phyloP scores from a whole-genome alignment of 352 stramenopile species.

The Globisporangium cylindrosporum region DNA sequence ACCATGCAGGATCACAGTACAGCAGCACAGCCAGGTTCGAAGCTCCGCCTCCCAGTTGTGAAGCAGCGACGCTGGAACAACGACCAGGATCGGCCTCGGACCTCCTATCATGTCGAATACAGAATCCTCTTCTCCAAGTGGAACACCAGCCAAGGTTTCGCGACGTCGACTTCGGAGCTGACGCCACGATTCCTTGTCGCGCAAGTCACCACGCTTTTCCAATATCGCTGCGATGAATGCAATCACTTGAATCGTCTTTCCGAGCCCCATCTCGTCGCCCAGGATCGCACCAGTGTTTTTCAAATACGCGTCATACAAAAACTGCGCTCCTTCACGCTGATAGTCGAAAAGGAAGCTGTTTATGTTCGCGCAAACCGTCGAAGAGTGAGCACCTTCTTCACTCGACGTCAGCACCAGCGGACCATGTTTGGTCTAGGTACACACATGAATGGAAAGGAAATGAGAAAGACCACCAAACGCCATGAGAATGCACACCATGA shows the following conservation, averaged over 20 bases:
- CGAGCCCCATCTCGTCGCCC: conserved; percentile 98
- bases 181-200: conserved; percentile 95
- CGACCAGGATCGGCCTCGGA: conserved; percentile 92
- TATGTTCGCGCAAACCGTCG: conserved; percentile 57
- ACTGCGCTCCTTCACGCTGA: conserved; percentile 64
- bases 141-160: conserved; percentile 16
- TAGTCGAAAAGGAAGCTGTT: conserved; percentile 79
- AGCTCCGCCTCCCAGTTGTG: conserved; percentile 99
- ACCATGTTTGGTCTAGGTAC: conserved; percentile 26
- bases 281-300: conserved; percentile 87
- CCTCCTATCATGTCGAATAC: conserved; percentile 24
- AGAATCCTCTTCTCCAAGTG: not conserved
- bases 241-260: conserved; percentile 94
- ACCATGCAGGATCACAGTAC: conserved; percentile 58
- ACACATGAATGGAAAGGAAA: not conserved
- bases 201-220: conserved; percentile 90
- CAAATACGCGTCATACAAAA: conserved; percentile 57
- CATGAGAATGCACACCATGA: not conserved
- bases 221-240: conserved; percentile 89
- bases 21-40: conserved; percentile 91
- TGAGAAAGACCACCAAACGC: not conserved
- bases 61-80: conserved; percentile 97
- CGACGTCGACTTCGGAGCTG: conserved; percentile 93
- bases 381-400: conserved; percentile 9
- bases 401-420: conserved; percentile 36